Evolutionary conservation across 164 flowering plant genomes (phyloP), one percentile per base, ranked within the genome.

Genomic region (Aristolochia contorta): DNA sequence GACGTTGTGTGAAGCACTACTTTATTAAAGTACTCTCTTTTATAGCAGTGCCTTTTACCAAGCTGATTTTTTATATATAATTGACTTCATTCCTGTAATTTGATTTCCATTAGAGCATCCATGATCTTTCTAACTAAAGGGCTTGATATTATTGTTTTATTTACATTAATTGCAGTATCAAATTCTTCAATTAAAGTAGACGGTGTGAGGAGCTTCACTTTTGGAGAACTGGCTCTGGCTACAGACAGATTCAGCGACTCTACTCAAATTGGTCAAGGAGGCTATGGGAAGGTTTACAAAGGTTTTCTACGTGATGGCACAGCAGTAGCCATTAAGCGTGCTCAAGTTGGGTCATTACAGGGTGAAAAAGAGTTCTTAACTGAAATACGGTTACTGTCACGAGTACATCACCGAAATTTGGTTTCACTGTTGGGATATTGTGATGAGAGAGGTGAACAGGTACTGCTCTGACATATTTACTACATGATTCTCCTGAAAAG

Each of bases 391-490:
- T 27, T 87, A 24, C 65, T 87, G 57, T 85, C 89, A 32, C 75
- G 95, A 68, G 59, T 87, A 48, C 95, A 87, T 71, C 95, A 87
- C 58, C 73, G 88, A 14, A 83, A 87, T 65, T 69, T 87, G 27
- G 95, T 87, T 46, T 73, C 87, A 20, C 62, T 87, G 58, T 30
- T 84, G 49, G 91, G 95, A 27, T 87, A 77, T 62, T 85, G 91
- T 60, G 84, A 76, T 57, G 95, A 83, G 69, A 73, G 75, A 71
- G 84, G 69, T 27, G 95, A 87, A 65, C 95, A 87, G 87, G 91
- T 87, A 78, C 19, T 37, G 30, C 2, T 27, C 2, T 27, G 3
- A 27, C 30, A 27, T 27, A 2, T 27, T 27, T 27, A 32, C 47
- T 20, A 37, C 14, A 51, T 10, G 57, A 12, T 16, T 60, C 57